phyloP scores from a whole-genome alignment of 495 filamentous ascomycete species.

The Neurospora sp. region DNA sequence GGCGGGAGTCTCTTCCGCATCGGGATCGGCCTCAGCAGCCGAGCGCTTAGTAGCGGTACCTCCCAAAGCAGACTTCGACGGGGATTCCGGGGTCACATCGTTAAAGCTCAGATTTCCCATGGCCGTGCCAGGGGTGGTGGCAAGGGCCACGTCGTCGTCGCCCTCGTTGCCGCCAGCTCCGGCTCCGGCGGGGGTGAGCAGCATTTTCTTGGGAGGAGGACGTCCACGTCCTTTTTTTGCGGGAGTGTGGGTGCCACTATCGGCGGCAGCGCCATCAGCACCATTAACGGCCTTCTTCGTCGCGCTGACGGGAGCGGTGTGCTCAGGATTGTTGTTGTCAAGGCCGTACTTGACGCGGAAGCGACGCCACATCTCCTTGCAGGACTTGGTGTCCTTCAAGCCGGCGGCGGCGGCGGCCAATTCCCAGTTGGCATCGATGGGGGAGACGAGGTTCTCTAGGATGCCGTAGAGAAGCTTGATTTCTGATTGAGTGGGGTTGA shows the following conservation, averaged over 20 bases:
- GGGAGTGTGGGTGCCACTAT: not conserved
- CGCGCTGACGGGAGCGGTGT: not conserved
- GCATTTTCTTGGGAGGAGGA: not conserved
- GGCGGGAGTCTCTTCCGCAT: not conserved
- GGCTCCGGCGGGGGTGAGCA: not conserved
- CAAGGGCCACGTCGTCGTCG: not conserved
- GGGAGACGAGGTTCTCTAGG: not conserved
- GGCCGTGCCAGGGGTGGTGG: not conserved
- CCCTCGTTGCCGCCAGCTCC: not conserved
- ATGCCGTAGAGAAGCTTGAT: not conserved
- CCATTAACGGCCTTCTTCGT: no score
- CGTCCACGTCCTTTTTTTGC: not conserved
- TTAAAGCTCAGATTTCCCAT: not conserved
- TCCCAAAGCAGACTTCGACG: not conserved
- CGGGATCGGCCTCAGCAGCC: not conserved
- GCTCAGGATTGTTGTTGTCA: not conserved
- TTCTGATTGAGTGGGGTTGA: not conserved
- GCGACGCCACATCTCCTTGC: not conserved
- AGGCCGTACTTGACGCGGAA: not conserved
- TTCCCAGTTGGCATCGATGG: not conserved
- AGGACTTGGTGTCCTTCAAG: not conserved
- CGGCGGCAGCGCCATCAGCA: not conserved
- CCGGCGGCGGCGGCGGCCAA: not conserved
- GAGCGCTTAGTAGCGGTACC: not conserved
- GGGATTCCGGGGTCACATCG: not conserved